Conservation (phyloP, 208 protist genomes). For the Leptomonas seymouri region DNA sequence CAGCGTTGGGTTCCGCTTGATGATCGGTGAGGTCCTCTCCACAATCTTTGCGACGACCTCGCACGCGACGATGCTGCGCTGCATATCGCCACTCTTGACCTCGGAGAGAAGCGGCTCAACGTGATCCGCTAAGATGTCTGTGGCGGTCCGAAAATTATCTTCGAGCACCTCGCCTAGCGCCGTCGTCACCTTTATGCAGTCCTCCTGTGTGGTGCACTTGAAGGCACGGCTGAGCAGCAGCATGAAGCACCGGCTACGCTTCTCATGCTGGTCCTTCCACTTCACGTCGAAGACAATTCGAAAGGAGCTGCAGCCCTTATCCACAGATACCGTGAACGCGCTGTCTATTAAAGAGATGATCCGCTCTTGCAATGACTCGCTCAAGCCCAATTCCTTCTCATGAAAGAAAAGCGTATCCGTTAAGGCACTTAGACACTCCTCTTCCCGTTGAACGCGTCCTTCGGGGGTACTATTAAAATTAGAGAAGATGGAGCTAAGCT, state of each 20-base stretch:
- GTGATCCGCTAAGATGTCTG: constrained; percentile 63
- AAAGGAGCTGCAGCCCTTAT: constrained; percentile 74
- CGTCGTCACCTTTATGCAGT: constrained; percentile 47
- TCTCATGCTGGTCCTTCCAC: constrained; percentile 81
- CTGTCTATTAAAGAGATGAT: constrained; percentile 68
- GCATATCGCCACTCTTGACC: constrained; percentile 6
- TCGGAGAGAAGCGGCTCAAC: constrained; percentile 39
- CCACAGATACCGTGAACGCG: constrained; percentile 60
- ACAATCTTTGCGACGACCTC: constrained; percentile 78
- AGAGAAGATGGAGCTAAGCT: constrained; percentile 73
- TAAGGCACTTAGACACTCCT: constrained; percentile 78
- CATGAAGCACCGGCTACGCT: constrained; percentile 61
- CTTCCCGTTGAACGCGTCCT: constrained; percentile 50
- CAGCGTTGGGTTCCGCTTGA: constrained; percentile 74
- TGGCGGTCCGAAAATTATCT: constrained; percentile 79
- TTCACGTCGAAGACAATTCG: constrained; percentile 81
- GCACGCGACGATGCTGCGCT: constrained; percentile 56
- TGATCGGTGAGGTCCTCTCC: constrained; percentile 46
- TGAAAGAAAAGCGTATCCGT: constrained; percentile 78
- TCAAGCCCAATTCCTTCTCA: constrained; percentile 54
- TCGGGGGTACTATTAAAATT: constrained; percentile 71
- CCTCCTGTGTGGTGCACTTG: constrained; percentile 39
- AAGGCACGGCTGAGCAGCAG: constrained; percentile 67
- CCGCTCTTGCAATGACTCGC: constrained; percentile 55
- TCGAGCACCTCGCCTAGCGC: constrained; percentile 59